A percentile compares a stretch with the other conserved stretches of the same genome.
phyloP scores from a whole-genome alignment of 2,329 filamentous ascomycete genomes.

The Blastomyces parvus region DNA sequence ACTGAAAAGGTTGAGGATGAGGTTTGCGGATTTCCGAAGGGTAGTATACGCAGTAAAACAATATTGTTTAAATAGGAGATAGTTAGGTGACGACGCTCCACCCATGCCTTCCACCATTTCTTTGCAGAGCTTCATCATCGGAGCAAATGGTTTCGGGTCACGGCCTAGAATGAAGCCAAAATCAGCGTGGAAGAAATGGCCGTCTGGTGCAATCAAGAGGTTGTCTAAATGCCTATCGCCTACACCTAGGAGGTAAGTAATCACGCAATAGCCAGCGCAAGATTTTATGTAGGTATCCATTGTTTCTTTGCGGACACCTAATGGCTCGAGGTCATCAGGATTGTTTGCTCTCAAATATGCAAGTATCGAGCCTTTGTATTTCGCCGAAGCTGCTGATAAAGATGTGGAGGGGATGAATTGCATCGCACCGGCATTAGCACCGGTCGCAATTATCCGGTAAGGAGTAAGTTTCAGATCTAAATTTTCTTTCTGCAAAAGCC shows the following conservation, averaged over 20 bases:
- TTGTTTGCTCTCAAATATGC: slow-evolving; percentile 84
- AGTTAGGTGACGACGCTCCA: slow-evolving; percentile 68
- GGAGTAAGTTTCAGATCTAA: slow-evolving; percentile 89
- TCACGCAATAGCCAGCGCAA: slow-evolving; percentile 95
- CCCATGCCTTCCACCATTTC: slow-evolving; percentile 99
- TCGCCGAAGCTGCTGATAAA: slow-evolving; percentile 71
- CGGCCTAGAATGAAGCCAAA: slow-evolving; percentile 97
- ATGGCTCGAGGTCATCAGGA: slow-evolving; percentile 68
- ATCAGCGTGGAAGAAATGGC: slow-evolving; percentile 95
- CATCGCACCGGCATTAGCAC: slow-evolving; percentile 76
- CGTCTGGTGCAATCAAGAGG: slow-evolving; percentile 77
- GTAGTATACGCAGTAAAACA: slow-evolving; percentile 92
- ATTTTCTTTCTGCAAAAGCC: slow-evolving; percentile 89
- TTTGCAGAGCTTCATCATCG: slow-evolving; percentile 90
- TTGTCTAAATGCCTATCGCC: slow-evolving; percentile 96
- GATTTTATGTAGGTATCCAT: slow-evolving; percentile 94
- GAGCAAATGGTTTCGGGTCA: slow-evolving; percentile 94
- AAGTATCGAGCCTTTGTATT: slow-evolving; percentile 68
- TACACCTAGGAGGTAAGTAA: slow-evolving; percentile 94
- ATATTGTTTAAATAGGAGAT: slow-evolving; percentile 84
- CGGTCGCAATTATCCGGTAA: slow-evolving; percentile 92
- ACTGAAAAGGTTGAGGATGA: slow-evolving; percentile 91
- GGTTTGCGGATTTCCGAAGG: slow-evolving; percentile 74
- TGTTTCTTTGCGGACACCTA: slow-evolving; percentile 81
- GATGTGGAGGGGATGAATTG: slow-evolving; percentile 86